Base-by-base conservation (phyloP, 805 yeast species). In the Priceomyces fermenticarens region DNA sequence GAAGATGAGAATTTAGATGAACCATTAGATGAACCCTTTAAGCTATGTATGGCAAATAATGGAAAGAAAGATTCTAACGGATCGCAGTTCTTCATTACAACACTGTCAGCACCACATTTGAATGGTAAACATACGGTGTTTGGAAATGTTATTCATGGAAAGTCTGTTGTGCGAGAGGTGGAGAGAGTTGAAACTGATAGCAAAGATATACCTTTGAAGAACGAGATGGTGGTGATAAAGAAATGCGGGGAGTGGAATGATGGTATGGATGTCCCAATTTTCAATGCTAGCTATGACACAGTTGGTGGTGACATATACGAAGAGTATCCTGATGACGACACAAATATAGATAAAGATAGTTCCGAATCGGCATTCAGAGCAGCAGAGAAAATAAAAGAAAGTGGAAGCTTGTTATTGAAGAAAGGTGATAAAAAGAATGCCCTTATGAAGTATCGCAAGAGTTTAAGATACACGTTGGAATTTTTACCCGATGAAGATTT, bases 251-350 rank as follows among this genome's bases (percentile, higher is more conserved):
- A 51, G 29, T 86, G 91, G 90, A 47, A 60, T 5, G 72, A 69
- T 7, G 58, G 58, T 0, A 73, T 76, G 66, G 70, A 57, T 0
- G 57, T 81, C 2, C 91, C 91, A 0, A 69, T 82, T 2, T 76
- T 53, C 50, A 80, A 81, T 50, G 86, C 89, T 0, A 75, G 84
- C 36, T 78, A 78, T 49, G 77, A 76, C 44, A 53, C 63, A 0
- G 66, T 80, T 6, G 88, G 84, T 1, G 88, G 87, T 6, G 95
- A 86, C 51, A 57, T 77, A 0, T 86, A 73, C 51, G 93, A 85
- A 60, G 93, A 85, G 57, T 78, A 71, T 49, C 95, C 93, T 0
- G 89, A 81, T 44, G 95, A 86, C 57, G 88, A 85, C 49, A 50
- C 36, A 14, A 59, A 72, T 42, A 77, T 83, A 36, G 81, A 77